Percentiles rank a stretch among this genome's conserved stretches.
These are phyloP conservation scores for Symbiodinium pilosum DNA, from an alignment of 73 alveolate genomes.

Conservation along the genomic window DNA sequence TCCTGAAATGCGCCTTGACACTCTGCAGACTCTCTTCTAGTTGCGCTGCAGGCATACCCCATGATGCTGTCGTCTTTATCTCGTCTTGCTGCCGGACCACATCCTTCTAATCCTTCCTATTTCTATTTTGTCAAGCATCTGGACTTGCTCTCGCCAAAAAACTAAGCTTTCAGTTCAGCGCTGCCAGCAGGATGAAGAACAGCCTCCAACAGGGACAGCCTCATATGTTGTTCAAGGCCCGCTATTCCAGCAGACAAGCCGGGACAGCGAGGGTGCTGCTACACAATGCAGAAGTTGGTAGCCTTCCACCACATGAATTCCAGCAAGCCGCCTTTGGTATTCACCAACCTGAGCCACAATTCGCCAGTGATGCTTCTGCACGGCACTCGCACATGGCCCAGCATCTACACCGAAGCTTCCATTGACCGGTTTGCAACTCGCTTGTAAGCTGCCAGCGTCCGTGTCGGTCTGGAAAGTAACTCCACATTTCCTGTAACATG, in stretches of 20 bases:
- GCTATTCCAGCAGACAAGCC: too few species aligned
- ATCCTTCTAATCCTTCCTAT: too few species aligned
- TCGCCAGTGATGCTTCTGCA: background rate
- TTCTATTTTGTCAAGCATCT: background rate
- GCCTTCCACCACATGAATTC: background rate
- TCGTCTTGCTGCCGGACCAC: too few species aligned
- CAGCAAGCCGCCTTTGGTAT: background rate
- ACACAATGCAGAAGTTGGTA: too few species aligned
- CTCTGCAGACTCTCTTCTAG: too few species aligned
- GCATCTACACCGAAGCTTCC: background rate
- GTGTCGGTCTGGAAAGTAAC: background rate
- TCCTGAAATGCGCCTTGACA: too few species aligned
- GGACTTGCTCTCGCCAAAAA: slow-evolving; percentile 3
- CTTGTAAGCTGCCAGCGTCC: background rate
- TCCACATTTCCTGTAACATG: background rate
- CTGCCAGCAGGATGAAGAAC: background rate
- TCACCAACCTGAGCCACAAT: background rate
- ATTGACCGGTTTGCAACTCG: too few species aligned
- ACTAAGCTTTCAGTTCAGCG: slow-evolving; percentile 1
- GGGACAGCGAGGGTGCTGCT: too few species aligned
- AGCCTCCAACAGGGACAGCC: background rate
- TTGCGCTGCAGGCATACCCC: too few species aligned
- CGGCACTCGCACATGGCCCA: background rate
- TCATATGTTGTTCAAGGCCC: too few species aligned
- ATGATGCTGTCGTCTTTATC: too few species aligned